Evolutionary conservation across 108 stramenopile genomes (phyloP), one percentile per base, ranked within the genome.

Genomic region (Fistulifera pelliculosa): DNA sequence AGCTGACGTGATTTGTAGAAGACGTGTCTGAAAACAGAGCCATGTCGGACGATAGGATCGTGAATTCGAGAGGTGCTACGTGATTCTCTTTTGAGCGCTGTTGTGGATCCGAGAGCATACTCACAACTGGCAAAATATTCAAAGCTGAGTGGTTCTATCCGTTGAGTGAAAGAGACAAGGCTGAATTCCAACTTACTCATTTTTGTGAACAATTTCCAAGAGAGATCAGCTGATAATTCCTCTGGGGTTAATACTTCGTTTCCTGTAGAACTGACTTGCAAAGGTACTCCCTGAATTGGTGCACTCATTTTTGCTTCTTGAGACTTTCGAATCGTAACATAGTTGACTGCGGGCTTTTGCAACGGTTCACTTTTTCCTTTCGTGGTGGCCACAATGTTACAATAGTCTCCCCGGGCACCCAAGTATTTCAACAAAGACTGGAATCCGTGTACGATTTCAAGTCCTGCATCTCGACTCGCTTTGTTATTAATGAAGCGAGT

Each of bases 51-150:
- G 50, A 10, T 8, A 51, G 6, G 5, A 51, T 16, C 23, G 26
- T 51, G 12, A 51, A 16, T 5, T 51, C 50, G n/a, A 51, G n/a
- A 22, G 50, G 50, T 5, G 12, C 3, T 5, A 2, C 5, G 6
- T 24, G n/a, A 51, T 27, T 51, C 26, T 51, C 50, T 24, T 27
- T 51, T 22, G 23, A 4, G 4, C 44, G 44, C 44, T 21, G 44
- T 4, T 19, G 7, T 19, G 6, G 19, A 19, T 45, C 44, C 4
- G 11, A 45, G 11, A 45, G 21, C 21, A 45, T 45, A 8, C 11
- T 45, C 16, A 4, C 44, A 19, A 17, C 21, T 45, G 6, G 44
- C 19, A 21, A 45, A 45, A 17, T 41, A 14, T 41, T 41, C 12
- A 11, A 41, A 41, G 12, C 4, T 51, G 50, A 51, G 5, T 6